Conservation (phyloP, 2,329 filamentous ascomycete genomes). For the Fusarium sp. region DNA sequence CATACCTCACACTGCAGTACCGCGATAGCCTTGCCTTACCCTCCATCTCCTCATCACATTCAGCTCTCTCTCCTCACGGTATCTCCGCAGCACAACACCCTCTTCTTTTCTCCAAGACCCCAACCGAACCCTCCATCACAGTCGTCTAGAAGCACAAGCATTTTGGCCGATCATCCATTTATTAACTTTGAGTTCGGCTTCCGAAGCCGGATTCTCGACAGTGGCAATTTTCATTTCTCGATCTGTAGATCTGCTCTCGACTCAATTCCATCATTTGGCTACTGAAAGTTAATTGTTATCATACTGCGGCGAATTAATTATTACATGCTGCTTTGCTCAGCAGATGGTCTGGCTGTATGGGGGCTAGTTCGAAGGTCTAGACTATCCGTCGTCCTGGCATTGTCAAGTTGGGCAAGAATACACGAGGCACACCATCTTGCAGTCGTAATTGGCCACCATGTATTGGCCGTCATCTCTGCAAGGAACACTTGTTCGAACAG, state of each 20-base stretch:
- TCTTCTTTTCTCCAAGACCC: slow-evolving; percentile 32
- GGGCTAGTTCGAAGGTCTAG: not conserved
- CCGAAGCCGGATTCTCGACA: not conserved
- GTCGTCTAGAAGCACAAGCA: slow-evolving; percentile 6
- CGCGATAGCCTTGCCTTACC: not conserved
- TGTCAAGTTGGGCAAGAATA: slow-evolving; percentile 14
- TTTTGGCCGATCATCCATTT: not conserved
- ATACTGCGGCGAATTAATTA: not conserved
- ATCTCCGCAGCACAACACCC: slow-evolving; percentile 23
- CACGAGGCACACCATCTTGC: slow-evolving; percentile 2
- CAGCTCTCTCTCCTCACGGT: slow-evolving; percentile 33
- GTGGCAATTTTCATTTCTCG: not conserved
- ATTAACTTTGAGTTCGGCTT: slow-evolving; percentile 8
- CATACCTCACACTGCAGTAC: not conserved
- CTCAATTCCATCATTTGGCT: not conserved
- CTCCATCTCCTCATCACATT: not conserved
- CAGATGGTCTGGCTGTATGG: not conserved
- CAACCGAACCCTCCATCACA: slow-evolving; percentile 26
- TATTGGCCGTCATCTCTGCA: not conserved
- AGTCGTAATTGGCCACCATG: not conserved
- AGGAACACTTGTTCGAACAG: not conserved
- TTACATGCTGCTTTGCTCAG: not conserved
- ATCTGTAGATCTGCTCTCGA: not conserved
- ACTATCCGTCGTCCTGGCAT: not conserved
- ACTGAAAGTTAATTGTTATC: not conserved